Conservation (phyloP, 1,139 yeast species). For the Blastobotrys petasosporus region DNA sequence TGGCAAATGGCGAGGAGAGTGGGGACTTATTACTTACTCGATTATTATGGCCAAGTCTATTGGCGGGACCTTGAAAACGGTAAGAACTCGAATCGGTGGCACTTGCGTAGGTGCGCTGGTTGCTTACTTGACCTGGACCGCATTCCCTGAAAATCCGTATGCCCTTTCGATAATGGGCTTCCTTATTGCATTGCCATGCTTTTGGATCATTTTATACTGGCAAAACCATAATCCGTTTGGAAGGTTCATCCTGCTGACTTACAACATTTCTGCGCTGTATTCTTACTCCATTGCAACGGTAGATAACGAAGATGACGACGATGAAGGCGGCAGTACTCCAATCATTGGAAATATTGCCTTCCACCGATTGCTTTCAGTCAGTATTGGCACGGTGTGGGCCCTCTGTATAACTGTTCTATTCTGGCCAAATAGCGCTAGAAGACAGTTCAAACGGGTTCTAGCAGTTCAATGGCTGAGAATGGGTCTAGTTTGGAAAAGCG, state of each 20-base stretch:
- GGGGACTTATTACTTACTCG: constrained; percentile 76
- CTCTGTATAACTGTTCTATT: constrained; percentile 52
- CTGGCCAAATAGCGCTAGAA: constrained; percentile 71
- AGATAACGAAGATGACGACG: constrained; percentile 53
- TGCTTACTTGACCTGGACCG: constrained; percentile 56
- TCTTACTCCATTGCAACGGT: constrained; percentile 62
- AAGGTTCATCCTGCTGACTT: constrained; percentile 67
- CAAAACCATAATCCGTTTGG: constrained; percentile 41
- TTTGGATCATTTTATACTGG: constrained; percentile 66
- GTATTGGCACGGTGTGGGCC: constrained; percentile 74
- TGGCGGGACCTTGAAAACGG: constrained; percentile 82
- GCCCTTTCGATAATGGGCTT: constrained; percentile 55
- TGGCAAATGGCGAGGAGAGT: constrained; percentile 69
- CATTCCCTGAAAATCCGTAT: constrained; percentile 52
- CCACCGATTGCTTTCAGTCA: constrained; percentile 69
- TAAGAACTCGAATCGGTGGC: constrained; percentile 69
- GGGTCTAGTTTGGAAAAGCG: constrained; percentile 78
- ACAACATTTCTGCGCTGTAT: constrained; percentile 71
- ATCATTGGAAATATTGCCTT: constrained; percentile 71
- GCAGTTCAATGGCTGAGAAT: constrained; percentile 69
- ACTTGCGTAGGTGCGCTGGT: constrained; percentile 63
- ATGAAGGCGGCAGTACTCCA: constrained; percentile 67
- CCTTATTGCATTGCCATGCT: constrained; percentile 56
- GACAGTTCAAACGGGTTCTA: constrained; percentile 57
- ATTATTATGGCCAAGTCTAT: constrained; percentile 80